Evolutionary conservation across 139 green algal genomes (phyloP).

Genomic region (Chara braunii): DNA sequence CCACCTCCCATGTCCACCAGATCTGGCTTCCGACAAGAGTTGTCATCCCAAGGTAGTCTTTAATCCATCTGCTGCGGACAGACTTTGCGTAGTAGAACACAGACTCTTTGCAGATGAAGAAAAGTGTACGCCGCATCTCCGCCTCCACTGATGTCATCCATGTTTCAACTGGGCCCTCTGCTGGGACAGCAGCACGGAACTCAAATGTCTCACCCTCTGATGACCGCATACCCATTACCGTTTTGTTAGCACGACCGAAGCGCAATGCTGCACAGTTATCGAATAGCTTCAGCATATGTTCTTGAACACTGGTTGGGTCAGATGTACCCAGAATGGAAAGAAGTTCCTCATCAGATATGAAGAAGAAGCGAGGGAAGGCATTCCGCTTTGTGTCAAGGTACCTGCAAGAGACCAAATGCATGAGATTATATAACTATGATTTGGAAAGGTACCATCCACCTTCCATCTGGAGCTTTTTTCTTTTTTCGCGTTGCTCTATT

Average conservation of each 20-base stretch:
- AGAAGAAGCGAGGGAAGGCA: slow-evolving; percentile 77
- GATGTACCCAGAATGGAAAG: slow-evolving; percentile 70
- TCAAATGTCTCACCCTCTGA: slow-evolving; percentile 76
- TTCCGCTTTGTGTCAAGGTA: slow-evolving; percentile 77
- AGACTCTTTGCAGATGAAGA: slow-evolving; percentile 65
- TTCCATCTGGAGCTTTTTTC: too few species aligned
- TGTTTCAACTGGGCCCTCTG: slow-evolving; percentile 69
- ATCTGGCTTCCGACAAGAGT: slow-evolving; percentile 76
- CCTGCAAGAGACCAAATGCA: too few species aligned
- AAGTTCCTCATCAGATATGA: slow-evolving; percentile 80
- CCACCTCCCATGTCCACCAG: slow-evolving; percentile 85
- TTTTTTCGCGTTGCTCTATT: too few species aligned
- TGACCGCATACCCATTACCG: slow-evolving; percentile 69
- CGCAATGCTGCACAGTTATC: slow-evolving; percentile 74
- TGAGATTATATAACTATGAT: too few species aligned
- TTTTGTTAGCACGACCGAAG: slow-evolving; percentile 75
- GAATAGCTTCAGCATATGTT: slow-evolving; percentile 91
- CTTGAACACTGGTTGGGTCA: slow-evolving; percentile 67
- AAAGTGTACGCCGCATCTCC: slow-evolving; percentile 69
- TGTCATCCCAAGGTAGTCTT: slow-evolving; percentile 73
- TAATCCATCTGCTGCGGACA: slow-evolving; percentile 66
- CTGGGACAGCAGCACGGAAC: slow-evolving; percentile 56
- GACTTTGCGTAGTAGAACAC: slow-evolving; percentile 65
- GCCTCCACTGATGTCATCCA: slow-evolving; percentile 77
- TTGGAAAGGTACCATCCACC: too few species aligned